Evolutionary conservation across 2,329 filamentous ascomycete species (phyloP).

Genomic region (Lasiodiplodia theobromae): DNA sequence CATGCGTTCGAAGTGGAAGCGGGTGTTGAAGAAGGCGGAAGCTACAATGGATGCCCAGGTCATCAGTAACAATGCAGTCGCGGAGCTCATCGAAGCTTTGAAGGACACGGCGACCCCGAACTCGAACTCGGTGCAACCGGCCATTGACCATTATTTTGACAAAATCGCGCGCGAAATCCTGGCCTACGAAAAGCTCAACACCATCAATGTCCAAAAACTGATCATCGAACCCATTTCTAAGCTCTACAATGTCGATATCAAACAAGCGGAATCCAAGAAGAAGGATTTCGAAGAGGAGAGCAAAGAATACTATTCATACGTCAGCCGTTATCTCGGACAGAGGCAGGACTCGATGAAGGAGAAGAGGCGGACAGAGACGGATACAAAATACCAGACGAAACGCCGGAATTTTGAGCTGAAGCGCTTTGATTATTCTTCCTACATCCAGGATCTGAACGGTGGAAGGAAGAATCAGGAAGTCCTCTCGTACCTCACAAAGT

Average conservation of each 20-base stretch:
- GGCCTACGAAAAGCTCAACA: constrained; percentile 84
- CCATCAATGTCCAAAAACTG: constrained; percentile 82
- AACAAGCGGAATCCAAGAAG: constrained; percentile 95
- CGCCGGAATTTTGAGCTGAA: constrained; percentile 95
- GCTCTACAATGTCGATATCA: constrained; percentile 94
- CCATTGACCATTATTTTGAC: constrained; percentile 97
- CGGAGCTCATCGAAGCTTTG: constrained; percentile 82
- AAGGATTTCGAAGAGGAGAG: constrained; percentile 99
- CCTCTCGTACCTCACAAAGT: constrained; percentile 90
- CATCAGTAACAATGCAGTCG: constrained; percentile 84
- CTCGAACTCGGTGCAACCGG: constrained; percentile 94
- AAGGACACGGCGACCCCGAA: constrained; percentile 89
- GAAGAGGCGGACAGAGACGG: constrained; percentile 94
- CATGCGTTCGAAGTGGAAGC: constrained; percentile 94
- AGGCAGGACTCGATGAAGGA: constrained; percentile 94
- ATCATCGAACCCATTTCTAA: constrained; percentile 94
- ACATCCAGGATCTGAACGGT: constrained; percentile 98
- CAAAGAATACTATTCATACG: constrained; percentile 96
- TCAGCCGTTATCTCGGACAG: constrained; percentile 94
- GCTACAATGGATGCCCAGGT: constrained; percentile 80
- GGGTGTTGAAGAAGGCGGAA: constrained; percentile 92
- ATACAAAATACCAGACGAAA: constrained; percentile 95
- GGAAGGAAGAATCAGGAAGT: constrained; percentile 99
- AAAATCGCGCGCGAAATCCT: constrained; percentile 93
- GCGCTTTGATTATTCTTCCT: constrained; percentile 97